Evolutionary conservation across 2,329 filamentous ascomycete genomes (phyloP).

Genomic region (Sodiomyces alkalinus): DNA sequence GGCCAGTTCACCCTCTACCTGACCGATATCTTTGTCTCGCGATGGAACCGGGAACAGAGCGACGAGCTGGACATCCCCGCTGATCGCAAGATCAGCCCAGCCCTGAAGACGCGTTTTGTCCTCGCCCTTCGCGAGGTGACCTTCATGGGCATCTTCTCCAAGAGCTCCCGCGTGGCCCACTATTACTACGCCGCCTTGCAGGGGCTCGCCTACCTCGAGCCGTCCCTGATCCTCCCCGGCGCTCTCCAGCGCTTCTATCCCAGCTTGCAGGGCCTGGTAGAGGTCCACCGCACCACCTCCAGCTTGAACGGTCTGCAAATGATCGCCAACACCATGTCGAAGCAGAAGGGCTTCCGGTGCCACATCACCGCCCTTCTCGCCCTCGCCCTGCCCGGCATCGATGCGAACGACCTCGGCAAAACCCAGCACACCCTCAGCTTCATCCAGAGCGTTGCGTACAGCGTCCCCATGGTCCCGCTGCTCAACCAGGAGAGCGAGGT

Average conservation of each 20-base stretch:
- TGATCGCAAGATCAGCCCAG: constrained; percentile 63
- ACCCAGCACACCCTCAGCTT: constrained; percentile 89
- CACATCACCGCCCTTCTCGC: constrained; percentile 92
- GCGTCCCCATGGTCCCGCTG: constrained; percentile 80
- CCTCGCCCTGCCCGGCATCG: constrained; percentile 83
- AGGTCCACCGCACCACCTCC: constrained; percentile 91
- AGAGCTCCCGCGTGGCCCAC: constrained; percentile 81
- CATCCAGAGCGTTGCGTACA: constrained; percentile 90
- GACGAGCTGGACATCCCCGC: constrained; percentile 78
- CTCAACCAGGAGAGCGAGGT: constrained; percentile 52
- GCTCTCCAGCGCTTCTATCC: constrained; percentile 94
- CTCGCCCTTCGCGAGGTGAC: constrained; percentile 78
- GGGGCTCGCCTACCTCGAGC: constrained; percentile 78
- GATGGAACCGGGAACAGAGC: constrained; percentile 90
- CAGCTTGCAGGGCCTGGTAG: constrained; percentile 87
- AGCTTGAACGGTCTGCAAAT: constrained; percentile 86
- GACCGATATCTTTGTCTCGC: constrained; percentile 89
- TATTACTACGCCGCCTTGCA: constrained; percentile 86
- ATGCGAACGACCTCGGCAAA: constrained; percentile 95
- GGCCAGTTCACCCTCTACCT: constrained; percentile 86
- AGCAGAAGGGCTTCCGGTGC: constrained; percentile 89
- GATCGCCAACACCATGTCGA: constrained; percentile 79
- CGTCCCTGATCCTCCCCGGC: constrained; percentile 79
- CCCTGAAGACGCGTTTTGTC: constrained; percentile 81
- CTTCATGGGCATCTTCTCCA: constrained; percentile 97